Base-by-base conservation (phyloP, 164 flowering plant genomes). In the Stephania cephalantha region DNA sequence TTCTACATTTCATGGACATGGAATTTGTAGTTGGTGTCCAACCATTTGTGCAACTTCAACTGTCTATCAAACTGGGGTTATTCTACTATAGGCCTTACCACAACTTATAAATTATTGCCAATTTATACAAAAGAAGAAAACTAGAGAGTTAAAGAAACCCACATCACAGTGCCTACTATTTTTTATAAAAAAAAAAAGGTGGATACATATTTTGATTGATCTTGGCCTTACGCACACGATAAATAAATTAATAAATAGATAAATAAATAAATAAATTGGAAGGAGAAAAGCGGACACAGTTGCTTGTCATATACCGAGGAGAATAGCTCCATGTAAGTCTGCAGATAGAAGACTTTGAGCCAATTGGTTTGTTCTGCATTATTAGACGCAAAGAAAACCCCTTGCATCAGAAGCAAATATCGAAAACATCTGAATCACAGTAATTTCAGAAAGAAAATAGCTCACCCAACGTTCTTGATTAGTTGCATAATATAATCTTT, bases 281-380 rank as follows among this genome's bases (percentile, higher is more conserved):
- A 73, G 6, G 6, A 31, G 70, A 7, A 20, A 63, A 15, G 44
- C 5, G 0, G 17, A 45, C 18, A 18, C 9, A 76, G 18, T 42
- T 58, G 73, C 17, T 66, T 71, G 18, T 75, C 30, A 35, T 71
- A 69, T 71, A 94, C 97, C 97, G 82, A 70, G 79, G 80, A 95
- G 83, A 70, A 85, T 74, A 68, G 98, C 91, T 81, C 99, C 98
- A 79, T 93, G 98, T 61, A 95, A 82, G 78, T 95, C 93, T 17
- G 95, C 95, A 76, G 78, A 75, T 18, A 91, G 88, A 78, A 95
- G 85, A 81, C 81, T 74, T 46, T 87, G 90, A 53, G 90, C 84
- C 75, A 95, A 71, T 72, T 89, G 87, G 75, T 75, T 84, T 78
- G 83, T 84, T 87, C 96, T 93, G 87, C 80, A 85, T 77, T 70